Percentiles rank a stretch among this genome's conserved stretches.
These are phyloP conservation scores for Xylaria palmicola DNA, from an alignment of 495 filamentous ascomycete species.

Conservation along the genomic window DNA sequence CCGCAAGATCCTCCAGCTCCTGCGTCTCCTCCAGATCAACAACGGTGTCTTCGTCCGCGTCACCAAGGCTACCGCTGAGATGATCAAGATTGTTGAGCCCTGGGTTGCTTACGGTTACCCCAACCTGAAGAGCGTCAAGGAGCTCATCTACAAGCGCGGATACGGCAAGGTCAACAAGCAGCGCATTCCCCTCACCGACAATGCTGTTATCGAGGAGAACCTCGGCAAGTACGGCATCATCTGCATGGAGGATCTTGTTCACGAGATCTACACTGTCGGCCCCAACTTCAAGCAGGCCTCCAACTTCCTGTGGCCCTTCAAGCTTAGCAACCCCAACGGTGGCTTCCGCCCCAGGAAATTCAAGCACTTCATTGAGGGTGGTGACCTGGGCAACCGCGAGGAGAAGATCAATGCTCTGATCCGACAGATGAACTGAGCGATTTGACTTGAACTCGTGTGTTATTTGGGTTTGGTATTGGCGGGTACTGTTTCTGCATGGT, in stretches of 20 bases:
- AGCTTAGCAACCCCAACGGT: constrained; percentile 95
- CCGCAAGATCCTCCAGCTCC: constrained; percentile 98
- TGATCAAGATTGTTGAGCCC: constrained; percentile 96
- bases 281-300: constrained; percentile 99
- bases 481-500: constrained; percentile 40
- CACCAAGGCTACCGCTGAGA: constrained; percentile 97
- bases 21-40: constrained; percentile 99
- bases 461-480: constrained; percentile 37
- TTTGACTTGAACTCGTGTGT: constrained; percentile 19
- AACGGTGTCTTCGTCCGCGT: constrained; percentile 96
- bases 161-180: constrained; percentile 98
- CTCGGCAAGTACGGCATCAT: constrained; percentile 98
- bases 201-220: constrained; percentile 92
- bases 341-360: constrained; percentile 96
- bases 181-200: constrained; percentile 94
- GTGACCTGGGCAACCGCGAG: constrained; percentile 97
- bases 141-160: constrained; percentile 99
- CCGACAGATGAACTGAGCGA: constrained; percentile 92
- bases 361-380: constrained; percentile 99
- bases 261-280: constrained; percentile 98
- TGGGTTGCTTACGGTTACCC: constrained; percentile 99
- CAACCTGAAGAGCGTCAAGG: constrained; percentile 97
- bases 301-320: constrained; percentile 99
- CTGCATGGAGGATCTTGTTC: constrained; percentile 98
- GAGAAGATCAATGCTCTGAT: constrained; percentile 97